Evolutionary conservation across 805 yeast genomes (phyloP), one percentile per base, ranked within the genome.

Genomic region (Hanseniaspora thailandica): DNA sequence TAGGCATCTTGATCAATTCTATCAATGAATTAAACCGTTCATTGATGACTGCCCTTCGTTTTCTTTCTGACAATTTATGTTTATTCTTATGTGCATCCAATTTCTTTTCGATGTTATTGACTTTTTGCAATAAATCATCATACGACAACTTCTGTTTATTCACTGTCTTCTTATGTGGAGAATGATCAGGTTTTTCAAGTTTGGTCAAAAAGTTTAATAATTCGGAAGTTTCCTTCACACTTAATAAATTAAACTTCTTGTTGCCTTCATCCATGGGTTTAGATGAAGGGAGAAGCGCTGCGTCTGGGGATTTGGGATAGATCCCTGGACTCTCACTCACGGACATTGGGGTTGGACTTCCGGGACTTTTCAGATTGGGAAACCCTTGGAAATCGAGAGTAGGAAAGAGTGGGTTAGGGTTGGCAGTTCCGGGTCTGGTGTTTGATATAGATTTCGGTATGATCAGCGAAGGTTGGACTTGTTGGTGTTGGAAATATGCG

Each of bases 171-270:
- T 17, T 34, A 2, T 22, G 26, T 13, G 30, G 8, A 28, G 25
- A 22, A 15, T 34, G 33, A n/a, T 28, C 44, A 47, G 33, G 38
- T 19, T 35, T 47, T 62, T 55, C 31, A 63, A 50, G 34, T 60
- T 62, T 47, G 13, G 66, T 68, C 35, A 67, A 48, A 47, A 67
- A 66, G 35, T 58, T 57, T 44, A 65, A 67, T 35, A 67, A 62
- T 2, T 65, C 69, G 55, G 59, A 58, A 1, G 69, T 61, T 54
- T 67, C 71, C 51, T 62, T 57, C 8, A 62, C 59, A 45, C 68
- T 66, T 55, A 67, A 55, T 17, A 66, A 52, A 12, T 59, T 59
- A 4, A 55, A 54, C 19, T 45, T 25, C 23, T 36, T 30, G 26
- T 13, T 26, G 25, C 5, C 20, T 2, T 22, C 22, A 4, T 4